Conservation (phyloP, 805 yeast genomes). For the Zygoascus bituminiphila region DNA sequence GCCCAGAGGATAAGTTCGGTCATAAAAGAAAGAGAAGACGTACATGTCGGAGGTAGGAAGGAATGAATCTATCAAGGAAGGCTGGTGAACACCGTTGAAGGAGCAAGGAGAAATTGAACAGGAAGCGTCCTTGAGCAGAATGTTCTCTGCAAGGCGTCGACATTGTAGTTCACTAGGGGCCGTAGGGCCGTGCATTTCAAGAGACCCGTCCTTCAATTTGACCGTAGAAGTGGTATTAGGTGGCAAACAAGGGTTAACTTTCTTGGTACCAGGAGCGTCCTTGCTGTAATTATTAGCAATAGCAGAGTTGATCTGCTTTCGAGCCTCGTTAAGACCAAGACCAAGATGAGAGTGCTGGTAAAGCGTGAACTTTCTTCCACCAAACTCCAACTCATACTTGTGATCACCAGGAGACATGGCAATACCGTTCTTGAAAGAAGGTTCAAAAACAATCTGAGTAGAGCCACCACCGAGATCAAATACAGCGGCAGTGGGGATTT, state of each 20-base stretch:
- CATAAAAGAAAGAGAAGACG: constrained; percentile 92
- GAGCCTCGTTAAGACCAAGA: constrained; percentile 91
- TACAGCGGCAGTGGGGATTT: constrained; percentile 86
- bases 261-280: constrained; percentile 28
- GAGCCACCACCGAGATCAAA: constrained; percentile 98
- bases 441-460: constrained; percentile 97
- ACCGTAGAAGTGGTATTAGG: constrained; percentile 62
- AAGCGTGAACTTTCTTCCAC: constrained; percentile 67
- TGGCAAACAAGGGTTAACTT: constrained; percentile 81
- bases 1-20: constrained; percentile 87
- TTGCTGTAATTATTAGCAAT: constrained; percentile 43
- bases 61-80: constrained; percentile 76
- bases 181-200: constrained; percentile 55
- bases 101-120: constrained; percentile 82
- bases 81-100: constrained; percentile 96
- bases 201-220: constrained; percentile 37
- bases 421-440: constrained; percentile 48
- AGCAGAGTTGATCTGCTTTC: constrained; percentile 66
- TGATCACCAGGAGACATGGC: constrained; percentile 80
- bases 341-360: constrained; percentile 95
- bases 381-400: constrained; percentile 71
- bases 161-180: constrained; percentile 75
- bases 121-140: constrained; percentile 72
- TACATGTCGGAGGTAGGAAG: constrained; percentile 65
- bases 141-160: constrained; percentile 70